Evolutionary conservation across 2,329 filamentous ascomycete species (phyloP).

Genomic region (Fusarium buharicum): DNA sequence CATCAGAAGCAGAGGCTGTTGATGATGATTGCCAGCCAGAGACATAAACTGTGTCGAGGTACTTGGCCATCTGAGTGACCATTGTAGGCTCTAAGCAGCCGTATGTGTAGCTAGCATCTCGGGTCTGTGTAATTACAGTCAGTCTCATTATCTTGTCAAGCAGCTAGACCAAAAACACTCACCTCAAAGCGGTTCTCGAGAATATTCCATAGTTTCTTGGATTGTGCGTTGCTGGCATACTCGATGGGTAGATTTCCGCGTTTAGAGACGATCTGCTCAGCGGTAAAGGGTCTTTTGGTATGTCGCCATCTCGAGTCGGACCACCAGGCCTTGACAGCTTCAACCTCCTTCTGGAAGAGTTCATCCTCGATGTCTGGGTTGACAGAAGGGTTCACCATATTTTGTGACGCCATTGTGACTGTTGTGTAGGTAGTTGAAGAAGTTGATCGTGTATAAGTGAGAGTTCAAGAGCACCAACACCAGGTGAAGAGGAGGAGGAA

Average conservation of each 20-base stretch:
- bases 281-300: conserved; percentile 92
- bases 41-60: conserved; percentile 97
- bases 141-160: not conserved
- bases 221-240: conserved; percentile 87
- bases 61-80: conserved; percentile 99
- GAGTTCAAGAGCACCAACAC: conserved; percentile 6
- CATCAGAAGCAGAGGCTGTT: conserved; percentile 92
- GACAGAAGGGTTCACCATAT: conserved; percentile 68
- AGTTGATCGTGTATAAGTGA: conserved; percentile 23
- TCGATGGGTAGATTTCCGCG: conserved; percentile 89
- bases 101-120: conserved; percentile 92
- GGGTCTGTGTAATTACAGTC: conserved; percentile 63
- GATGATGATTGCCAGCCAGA: conserved; percentile 99
- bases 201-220: conserved; percentile 95
- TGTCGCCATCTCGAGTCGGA: conserved; percentile 88
- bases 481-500: conserved; percentile 1
- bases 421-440: conserved; percentile 1
- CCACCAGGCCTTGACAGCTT: conserved; percentile 95
- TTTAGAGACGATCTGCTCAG: conserved; percentile 97
- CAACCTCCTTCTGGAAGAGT: conserved; percentile 83
- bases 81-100: conserved; percentile 98
- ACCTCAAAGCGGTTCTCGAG: conserved; percentile 89
- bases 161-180: conserved; percentile 41
- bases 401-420: conserved; percentile 66
- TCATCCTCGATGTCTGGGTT: conserved; percentile 69